Evolutionary conservation across 139 green algal species (phyloP).

Genomic region (Trebouxia sp.): DNA sequence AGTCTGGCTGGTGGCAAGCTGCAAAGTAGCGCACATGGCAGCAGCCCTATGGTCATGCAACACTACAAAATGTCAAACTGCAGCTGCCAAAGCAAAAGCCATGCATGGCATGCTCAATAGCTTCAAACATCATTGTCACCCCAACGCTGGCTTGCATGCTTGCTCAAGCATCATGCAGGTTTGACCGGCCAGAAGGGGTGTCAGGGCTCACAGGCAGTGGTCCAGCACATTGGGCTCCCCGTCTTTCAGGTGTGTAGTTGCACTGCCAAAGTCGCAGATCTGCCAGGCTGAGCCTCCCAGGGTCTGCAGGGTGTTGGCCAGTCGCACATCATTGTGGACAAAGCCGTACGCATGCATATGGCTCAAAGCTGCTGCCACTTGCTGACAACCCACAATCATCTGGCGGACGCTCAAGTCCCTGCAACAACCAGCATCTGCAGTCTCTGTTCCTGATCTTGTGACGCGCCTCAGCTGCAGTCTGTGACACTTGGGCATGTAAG

Average conservation of each 20-base stretch:
- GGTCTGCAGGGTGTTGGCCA: not conserved
- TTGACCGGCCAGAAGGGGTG: too few species aligned
- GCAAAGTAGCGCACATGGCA: too few species aligned
- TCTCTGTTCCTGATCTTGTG: too few species aligned
- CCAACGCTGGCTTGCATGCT: too few species aligned
- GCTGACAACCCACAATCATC: not conserved
- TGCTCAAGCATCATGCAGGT: too few species aligned
- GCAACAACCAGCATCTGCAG: too few species aligned
- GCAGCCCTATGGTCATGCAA: too few species aligned
- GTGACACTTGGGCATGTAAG: too few species aligned
- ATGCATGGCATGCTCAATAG: too few species aligned
- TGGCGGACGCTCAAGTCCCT: not conserved
- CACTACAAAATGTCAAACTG: too few species aligned
- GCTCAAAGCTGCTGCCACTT: not conserved
- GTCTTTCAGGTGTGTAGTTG: not conserved
- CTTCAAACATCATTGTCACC: too few species aligned
- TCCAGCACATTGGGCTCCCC: not conserved
- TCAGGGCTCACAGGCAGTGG: not conserved
- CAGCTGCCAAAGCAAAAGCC: too few species aligned
- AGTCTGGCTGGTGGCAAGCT: not conserved
- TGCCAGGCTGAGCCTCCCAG: not conserved
- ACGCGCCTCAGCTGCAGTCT: not conserved
- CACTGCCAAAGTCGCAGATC: not conserved
- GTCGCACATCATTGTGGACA: not conserved
- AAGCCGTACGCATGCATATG: not conserved